phyloP scores from a whole-genome alignment of 1,284 basidiomycete species.

The Porodaedalea pini region DNA sequence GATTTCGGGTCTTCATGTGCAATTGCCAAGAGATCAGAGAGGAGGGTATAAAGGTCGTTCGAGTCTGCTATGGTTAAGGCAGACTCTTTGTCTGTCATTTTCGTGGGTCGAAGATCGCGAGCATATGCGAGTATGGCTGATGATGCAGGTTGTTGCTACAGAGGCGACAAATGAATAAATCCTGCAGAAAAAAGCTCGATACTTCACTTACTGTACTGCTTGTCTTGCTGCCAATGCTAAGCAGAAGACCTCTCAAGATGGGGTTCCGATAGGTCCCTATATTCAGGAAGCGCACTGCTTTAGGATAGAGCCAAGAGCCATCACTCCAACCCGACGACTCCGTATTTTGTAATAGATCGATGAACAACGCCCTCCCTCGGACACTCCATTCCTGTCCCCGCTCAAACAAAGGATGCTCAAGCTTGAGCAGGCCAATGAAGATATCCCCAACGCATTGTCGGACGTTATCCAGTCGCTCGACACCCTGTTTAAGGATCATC shows the following conservation, averaged over 20 bases:
- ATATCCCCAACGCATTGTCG: conserved; percentile 72
- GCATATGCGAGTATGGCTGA: conserved; percentile 58
- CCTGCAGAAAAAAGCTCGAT: neutral
- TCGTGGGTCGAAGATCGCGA: conserved; percentile 43
- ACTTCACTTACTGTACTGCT: conserved; percentile 66
- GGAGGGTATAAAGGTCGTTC: conserved; percentile 49
- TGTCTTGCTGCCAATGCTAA: conserved; percentile 77
- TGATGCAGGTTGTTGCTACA: conserved; percentile 66
- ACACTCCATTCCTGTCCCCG: conserved; percentile 17
- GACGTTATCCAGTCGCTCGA: conserved; percentile 90
- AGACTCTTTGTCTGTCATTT: conserved; percentile 20
- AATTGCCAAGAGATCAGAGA: conserved; percentile 52
- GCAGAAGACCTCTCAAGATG: conserved; percentile 71
- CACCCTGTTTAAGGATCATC: conserved; percentile 81
- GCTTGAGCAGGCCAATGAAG: conserved; percentile 49
- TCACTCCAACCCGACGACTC: conserved; percentile 58
- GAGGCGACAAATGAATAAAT: neutral
- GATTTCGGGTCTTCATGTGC: conserved; percentile 51
- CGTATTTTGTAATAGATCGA: conserved; percentile 28
- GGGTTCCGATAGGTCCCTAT: conserved; percentile 55
- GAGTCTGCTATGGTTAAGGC: neutral
- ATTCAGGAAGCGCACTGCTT: conserved; percentile 64
- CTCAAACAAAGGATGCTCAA: conserved; percentile 37
- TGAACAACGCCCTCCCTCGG: neutral
- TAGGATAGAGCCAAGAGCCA: conserved; percentile 67